Evolutionary conservation across 495 filamentous ascomycete species (phyloP), one percentile per base, ranked within the genome.

Genomic region (Neurospora sp.): DNA sequence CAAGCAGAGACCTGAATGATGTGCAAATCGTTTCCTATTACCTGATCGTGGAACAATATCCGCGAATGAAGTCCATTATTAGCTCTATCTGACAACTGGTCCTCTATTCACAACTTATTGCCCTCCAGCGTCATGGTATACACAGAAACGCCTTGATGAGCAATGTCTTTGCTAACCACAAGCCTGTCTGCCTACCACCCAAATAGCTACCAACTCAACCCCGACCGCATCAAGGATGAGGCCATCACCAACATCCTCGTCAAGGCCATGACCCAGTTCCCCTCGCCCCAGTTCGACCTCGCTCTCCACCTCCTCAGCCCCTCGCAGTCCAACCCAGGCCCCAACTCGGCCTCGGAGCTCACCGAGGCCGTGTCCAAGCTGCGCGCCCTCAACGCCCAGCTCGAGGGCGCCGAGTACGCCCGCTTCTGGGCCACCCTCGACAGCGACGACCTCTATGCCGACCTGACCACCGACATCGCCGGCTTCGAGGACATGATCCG

Each of bases 11-110:
- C 77, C 75, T 80, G 77, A 42, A 84, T 89, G 92, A 97, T 93
- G 93, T 91, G 87, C 79, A 82, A 88, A 90, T 96, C 94, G 95
- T 98, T 97, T 97, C 93, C 93, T 97, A 98, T 97, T 97, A 97
- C 89, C 94, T 92, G 93, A 97, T 78, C 79, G 84, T 81, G 82
- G 80, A 86, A 86, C 83, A 81, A 76, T 78, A 81, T 76, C 76
- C 70, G 76, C 74, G 68, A 59, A 71, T 87, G 87, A 86, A 84
- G 86, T 84, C 74, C 79, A 74, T 74, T 76, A 88, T 89, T 89
- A 87, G 85, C 83, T 88, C 84, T 90, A 88, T 89, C 89, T 92
- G 89, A 91, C 65, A 73, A 73, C 20, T 40, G 70, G 40, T 40
- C 81, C 76, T 75, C 61, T 61, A 44, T 39, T 59, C 59, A 76